These are phyloP conservation scores for Rhododendron vialii DNA, from an alignment of 148 eudicot genomes.

Conservation along the genomic window DNA sequence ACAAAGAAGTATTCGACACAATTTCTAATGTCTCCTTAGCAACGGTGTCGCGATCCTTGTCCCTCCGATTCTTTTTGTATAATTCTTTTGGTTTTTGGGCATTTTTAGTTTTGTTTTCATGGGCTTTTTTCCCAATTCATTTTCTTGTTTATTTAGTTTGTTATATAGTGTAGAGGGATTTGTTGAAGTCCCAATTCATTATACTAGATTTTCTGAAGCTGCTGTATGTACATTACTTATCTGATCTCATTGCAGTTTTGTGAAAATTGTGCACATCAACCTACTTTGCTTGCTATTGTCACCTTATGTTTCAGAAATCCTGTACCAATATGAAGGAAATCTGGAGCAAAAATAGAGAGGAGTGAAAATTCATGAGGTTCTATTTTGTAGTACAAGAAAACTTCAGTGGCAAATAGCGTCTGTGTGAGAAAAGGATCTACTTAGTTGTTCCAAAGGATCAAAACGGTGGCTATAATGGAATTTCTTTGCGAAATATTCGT, in stretches of 20 bases:
- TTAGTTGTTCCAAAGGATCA: too few species aligned
- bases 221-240: slow-evolving; percentile 12
- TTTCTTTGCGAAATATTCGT: neutral
- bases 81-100: neutral
- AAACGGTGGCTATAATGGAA: too few species aligned
- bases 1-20: slow-evolving; percentile 43
- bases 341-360: neutral
- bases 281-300: neutral
- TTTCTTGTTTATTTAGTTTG: neutral
- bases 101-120: neutral
- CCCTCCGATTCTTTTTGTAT: slow-evolving; percentile 11
- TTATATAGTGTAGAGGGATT: neutral
- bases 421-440: neutral
- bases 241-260: slow-evolving; percentile 7
- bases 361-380: neutral
- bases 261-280: slow-evolving; percentile 6
- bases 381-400: neutral
- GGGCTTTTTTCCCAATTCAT: neutral
- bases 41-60: neutral
- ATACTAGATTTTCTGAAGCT: neutral
- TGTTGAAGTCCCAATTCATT: slow-evolving; percentile 2
- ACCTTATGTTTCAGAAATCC: neutral
- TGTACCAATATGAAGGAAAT: neutral
- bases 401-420: neutral
- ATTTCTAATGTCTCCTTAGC: slow-evolving; percentile 13